Conservation (phyloP, 228 moss, liverwort and hornwort genomes). For the Sphagnum magellanicum region DNA sequence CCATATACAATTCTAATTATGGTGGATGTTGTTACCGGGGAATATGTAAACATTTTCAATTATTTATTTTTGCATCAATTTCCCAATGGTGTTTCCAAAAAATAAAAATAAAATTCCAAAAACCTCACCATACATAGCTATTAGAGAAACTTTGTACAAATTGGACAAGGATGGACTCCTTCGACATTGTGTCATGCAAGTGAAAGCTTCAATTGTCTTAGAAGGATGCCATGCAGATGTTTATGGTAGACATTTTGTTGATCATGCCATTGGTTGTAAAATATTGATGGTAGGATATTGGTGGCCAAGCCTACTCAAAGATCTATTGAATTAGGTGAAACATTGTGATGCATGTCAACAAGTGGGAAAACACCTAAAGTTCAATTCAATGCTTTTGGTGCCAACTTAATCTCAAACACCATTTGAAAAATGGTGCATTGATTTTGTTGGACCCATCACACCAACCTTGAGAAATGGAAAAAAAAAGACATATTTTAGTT, state of each 20-base stretch:
- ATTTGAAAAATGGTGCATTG: no score
- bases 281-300: background rate
- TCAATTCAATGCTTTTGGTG: no score
- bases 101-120: background rate
- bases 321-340: background rate
- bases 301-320: background rate
- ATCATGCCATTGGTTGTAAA: background rate
- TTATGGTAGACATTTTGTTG: constrained; percentile 1
- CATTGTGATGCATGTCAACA: no score
- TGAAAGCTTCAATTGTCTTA: background rate
- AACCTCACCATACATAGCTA: background rate
- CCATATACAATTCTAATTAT: background rate
- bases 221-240: background rate
- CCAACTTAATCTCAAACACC: no score
- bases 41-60: background rate
- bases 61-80: background rate
- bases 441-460: no score
- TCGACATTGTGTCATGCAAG: background rate
- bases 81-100: background rate
- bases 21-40: background rate
- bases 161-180: background rate
- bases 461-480: no score
- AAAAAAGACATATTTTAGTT: background rate
- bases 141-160: background rate
- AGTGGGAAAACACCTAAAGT: no score